phyloP scores from a whole-genome alignment of 2,329 filamentous ascomycete species.

The Huntiella bhutanensis region DNA sequence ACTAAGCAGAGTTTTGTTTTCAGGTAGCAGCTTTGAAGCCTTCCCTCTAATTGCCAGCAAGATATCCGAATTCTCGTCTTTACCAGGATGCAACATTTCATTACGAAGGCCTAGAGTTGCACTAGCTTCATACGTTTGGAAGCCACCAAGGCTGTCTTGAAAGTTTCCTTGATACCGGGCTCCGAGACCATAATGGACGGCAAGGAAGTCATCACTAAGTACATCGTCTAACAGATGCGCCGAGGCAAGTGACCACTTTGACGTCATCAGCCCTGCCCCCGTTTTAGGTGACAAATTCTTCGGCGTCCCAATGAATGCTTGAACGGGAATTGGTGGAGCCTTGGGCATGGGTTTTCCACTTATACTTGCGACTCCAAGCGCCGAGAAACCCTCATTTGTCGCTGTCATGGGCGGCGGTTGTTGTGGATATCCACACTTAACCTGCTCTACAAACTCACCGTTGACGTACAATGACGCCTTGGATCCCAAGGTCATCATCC shows the following conservation, averaged over 20 bases:
- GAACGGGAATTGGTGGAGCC: constrained; percentile 29
- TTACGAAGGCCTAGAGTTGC: constrained; percentile 80
- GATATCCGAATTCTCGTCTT: constrained; percentile 82
- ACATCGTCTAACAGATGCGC: constrained; percentile 77
- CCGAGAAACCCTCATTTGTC: background rate
- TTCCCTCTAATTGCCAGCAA: constrained; percentile 72
- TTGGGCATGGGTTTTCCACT: constrained; percentile 2
- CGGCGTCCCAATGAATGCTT: constrained; percentile 86
- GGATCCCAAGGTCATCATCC: constrained; percentile 47
- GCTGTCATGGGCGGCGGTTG: constrained; percentile 48
- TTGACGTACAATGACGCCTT: constrained; percentile 81
- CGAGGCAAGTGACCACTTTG: constrained; percentile 76
- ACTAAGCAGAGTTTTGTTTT: constrained; percentile 65
- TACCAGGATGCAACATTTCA: constrained; percentile 73
- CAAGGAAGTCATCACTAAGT: constrained; percentile 76
- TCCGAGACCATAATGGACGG: constrained; percentile 78
- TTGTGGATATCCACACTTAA: constrained; percentile 76
- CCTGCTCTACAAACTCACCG: constrained; percentile 82
- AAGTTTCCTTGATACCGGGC: constrained; percentile 90
- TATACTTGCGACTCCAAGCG: background rate
- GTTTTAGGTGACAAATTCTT: constrained; percentile 63
- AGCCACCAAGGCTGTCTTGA: constrained; percentile 85
- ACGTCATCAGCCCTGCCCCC: constrained; percentile 53
- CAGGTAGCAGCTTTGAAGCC: constrained; percentile 63
- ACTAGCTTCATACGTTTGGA: constrained; percentile 90